Conservation (phyloP, 129 eudicot species). For the Solidago caesia region DNA sequence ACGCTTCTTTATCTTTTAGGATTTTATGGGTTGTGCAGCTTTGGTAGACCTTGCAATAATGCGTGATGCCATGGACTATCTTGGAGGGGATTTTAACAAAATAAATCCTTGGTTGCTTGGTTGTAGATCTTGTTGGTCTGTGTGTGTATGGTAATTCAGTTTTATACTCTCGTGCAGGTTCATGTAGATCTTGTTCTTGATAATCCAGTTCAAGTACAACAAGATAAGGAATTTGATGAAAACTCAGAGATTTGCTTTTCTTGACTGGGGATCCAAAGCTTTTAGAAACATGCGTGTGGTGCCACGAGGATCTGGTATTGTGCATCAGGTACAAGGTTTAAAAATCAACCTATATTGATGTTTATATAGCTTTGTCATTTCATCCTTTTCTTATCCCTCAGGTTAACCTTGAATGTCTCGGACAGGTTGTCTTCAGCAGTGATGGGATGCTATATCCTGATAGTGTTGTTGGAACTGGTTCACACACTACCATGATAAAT, state of each 20-base stretch:
- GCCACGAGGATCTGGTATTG: conserved; percentile 99
- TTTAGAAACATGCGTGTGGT: conserved; percentile 98
- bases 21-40: conserved; percentile 96
- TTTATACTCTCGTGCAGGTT: conserved; percentile 50
- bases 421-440: conserved; percentile 89
- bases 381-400: conserved; percentile 28
- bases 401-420: conserved; percentile 98
- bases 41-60: conserved; percentile 95
- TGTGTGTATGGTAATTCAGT: not conserved
- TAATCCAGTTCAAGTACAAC: conserved; percentile 93
- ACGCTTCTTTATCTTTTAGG: conserved; percentile 42
- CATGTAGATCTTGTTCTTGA: conserved; percentile 98
- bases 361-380: not conserved
- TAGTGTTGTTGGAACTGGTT: conserved; percentile 98
- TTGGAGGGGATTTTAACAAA: conserved; percentile 86
- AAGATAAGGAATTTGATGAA: conserved; percentile 94
- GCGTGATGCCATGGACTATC: conserved; percentile 99
- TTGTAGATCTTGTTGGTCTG: too few relatives aligned
- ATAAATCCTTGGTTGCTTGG: conserved; percentile 77
- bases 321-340: conserved; percentile 71
- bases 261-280: conserved; percentile 97
- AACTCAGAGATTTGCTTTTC: conserved; percentile 91
- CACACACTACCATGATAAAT: conserved; percentile 98
- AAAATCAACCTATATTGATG: conserved; percentile 6
- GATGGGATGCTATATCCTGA: conserved; percentile 91